Evolutionary conservation across 306 rosid species (phyloP).

Genomic region (Trichosanthes truncata): DNA sequence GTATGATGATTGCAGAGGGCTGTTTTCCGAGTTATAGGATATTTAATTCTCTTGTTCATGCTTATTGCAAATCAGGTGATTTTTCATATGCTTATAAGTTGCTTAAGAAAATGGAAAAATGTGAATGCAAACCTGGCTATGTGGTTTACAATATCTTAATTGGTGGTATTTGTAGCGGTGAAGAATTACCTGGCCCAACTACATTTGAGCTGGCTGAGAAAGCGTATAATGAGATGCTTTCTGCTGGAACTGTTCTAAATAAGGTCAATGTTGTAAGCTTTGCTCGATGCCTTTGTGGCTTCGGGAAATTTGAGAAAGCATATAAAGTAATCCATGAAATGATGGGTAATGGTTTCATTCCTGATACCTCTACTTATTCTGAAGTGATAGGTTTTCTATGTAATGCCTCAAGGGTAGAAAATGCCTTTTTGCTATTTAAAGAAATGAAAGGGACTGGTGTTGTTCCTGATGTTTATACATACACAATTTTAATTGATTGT

Average conservation of each 20-base stretch:
- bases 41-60: conserved; percentile 70
- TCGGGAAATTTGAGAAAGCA: conserved; percentile 66
- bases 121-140: conserved; percentile 64
- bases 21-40: conserved; percentile 67
- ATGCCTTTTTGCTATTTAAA: conserved; percentile 55
- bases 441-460: conserved; percentile 63
- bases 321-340: conserved; percentile 55
- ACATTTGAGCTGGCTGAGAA: conserved; percentile 61
- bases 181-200: conserved; percentile 40
- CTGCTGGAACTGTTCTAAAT: conserved; percentile 51
- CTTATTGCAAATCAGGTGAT: conserved; percentile 54
- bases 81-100: conserved; percentile 64
- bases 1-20: conserved; percentile 77
- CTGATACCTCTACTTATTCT: conserved; percentile 70
- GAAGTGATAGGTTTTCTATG: conserved; percentile 77
- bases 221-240: conserved; percentile 67
- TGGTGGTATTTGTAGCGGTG: conserved; percentile 50
- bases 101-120: conserved; percentile 53
- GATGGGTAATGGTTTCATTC: conserved; percentile 72
- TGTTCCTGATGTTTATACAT: conserved; percentile 80
- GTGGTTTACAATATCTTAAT: conserved; percentile 63
- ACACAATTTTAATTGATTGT: conserved; percentile 67
- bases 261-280: conserved; percentile 69
- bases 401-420: conserved; percentile 59
- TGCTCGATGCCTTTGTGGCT: conserved; percentile 61